Evolutionary conservation across 2,329 filamentous ascomycete species (phyloP).

Genomic region (Penicillium sp.): DNA sequence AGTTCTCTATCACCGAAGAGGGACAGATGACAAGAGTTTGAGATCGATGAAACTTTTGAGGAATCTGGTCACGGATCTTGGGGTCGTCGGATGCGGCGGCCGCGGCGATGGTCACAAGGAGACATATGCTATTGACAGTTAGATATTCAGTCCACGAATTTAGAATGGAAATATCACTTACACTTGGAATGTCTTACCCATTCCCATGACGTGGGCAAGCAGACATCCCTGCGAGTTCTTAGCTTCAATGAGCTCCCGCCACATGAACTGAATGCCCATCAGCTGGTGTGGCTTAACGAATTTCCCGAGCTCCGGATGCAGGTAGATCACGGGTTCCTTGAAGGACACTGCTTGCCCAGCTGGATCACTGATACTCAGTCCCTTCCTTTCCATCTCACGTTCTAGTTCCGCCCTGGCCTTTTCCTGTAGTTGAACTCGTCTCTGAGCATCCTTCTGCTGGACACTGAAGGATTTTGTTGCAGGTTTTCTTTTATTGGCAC

Average conservation of each 20-base stretch:
- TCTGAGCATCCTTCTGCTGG: constrained; percentile 52
- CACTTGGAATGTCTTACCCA: constrained; percentile 90
- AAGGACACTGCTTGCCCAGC: constrained; percentile 45
- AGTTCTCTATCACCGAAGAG: constrained; percentile 69
- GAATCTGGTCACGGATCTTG: constrained; percentile 61
- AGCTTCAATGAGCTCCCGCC: constrained; percentile 70
- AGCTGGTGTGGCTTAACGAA: constrained; percentile 76
- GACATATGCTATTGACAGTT: constrained; percentile 53
- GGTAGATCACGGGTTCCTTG: constrained; percentile 43
- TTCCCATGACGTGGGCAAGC: constrained; percentile 82
- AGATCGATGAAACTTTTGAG: constrained; percentile 56
- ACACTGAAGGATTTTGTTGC: constrained; percentile 44
- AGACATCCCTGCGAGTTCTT: constrained; percentile 66
- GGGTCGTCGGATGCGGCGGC: constrained; percentile 57
- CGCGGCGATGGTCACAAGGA: constrained; percentile 69
- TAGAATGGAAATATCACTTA: constrained; percentile 30
- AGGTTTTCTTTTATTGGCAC: neutral
- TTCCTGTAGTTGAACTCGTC: constrained; percentile 53
- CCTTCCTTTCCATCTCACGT: constrained; percentile 28
- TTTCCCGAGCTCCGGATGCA: constrained; percentile 59
- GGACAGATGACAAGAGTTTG: constrained; percentile 72
- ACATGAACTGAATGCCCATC: constrained; percentile 77
- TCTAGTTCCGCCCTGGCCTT: constrained; percentile 42
- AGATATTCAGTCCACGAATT: neutral
- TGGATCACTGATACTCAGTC: constrained; percentile 38